Conservation (phyloP, 1,284 basidiomycete genomes). For the Coniferiporia sulphurascens region DNA sequence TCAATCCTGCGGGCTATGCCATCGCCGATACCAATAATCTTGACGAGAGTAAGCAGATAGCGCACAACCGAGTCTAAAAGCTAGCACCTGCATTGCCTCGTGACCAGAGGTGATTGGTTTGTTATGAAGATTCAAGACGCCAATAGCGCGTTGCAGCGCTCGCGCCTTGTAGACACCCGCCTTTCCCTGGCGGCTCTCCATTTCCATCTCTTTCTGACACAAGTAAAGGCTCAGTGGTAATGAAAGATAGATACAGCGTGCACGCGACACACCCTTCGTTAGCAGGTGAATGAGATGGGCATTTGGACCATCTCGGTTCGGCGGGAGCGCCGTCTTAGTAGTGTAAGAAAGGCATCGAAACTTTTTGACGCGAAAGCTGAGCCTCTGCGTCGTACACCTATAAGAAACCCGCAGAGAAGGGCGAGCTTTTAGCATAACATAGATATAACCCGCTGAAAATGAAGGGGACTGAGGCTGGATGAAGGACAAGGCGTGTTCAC, state of each 20-base stretch:
- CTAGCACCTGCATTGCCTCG: constrained; percentile 8
- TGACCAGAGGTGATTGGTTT: constrained; percentile 11
- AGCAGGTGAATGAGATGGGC: constrained; percentile 6
- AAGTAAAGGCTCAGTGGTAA: neutral
- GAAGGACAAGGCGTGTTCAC: too few species aligned
- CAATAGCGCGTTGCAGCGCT: constrained; percentile 12
- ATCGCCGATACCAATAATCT: constrained; percentile 18
- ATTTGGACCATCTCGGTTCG: constrained; percentile 16
- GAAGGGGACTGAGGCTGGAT: neutral
- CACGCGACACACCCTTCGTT: constrained; percentile 5
- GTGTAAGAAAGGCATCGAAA: neutral
- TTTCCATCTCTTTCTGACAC: constrained; percentile 14
- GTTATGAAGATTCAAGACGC: constrained; percentile 3
- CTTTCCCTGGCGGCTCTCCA: neutral
- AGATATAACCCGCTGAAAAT: neutral
- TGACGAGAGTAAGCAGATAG: neutral
- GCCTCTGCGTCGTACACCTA: neutral
- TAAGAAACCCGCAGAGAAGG: neutral
- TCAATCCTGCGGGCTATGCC: constrained; percentile 20
- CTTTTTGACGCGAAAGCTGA: neutral
- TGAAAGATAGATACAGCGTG: neutral
- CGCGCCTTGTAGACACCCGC: constrained; percentile 9
- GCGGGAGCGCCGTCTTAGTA: constrained; percentile 10
- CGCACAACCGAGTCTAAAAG: neutral
- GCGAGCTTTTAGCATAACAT: neutral